phyloP scores from a whole-genome alignment of 2,329 filamentous ascomycete species.

The Calonectria pseudoreteaudii region DNA sequence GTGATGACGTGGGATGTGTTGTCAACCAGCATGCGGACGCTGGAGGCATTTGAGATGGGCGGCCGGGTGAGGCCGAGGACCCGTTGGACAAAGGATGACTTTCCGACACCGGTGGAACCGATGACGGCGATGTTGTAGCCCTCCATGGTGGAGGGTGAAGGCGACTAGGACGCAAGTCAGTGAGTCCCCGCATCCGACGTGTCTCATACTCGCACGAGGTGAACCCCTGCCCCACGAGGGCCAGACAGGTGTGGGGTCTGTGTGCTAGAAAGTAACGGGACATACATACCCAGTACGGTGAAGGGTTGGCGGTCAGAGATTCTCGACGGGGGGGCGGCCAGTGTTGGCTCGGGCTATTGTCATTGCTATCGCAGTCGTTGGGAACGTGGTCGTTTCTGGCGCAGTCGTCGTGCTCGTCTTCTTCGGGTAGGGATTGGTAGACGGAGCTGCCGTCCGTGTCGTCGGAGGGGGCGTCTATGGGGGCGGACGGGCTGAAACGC shows the following conservation, averaged over 20 bases:
- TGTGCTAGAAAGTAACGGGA: conserved; percentile 35
- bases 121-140: conserved; percentile 75
- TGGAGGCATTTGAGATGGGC: conserved; percentile 66
- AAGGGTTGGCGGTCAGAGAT: conserved; percentile 57
- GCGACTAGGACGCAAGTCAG: conserved; percentile 42
- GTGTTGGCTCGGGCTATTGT: conserved; percentile 45
- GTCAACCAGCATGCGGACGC: conserved; percentile 69
- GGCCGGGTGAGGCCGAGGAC: conserved; percentile 67
- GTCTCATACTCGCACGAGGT: conserved; percentile 25
- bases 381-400: conserved; percentile 32
- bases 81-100: conserved; percentile 75
- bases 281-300: conserved; percentile 52
- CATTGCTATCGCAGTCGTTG: conserved; percentile 39
- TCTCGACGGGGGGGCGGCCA: conserved; percentile 62
- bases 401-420: conserved; percentile 53
- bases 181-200: conserved; percentile 39
- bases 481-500: conserved; percentile 53
- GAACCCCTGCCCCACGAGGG: conserved; percentile 39
- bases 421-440: conserved; percentile 44
- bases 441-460: conserved; percentile 40
- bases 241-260: conserved; percentile 34
- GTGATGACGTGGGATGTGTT: conserved; percentile 69
- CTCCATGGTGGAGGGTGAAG: conserved; percentile 60
- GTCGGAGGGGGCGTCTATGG: conserved; percentile 41
- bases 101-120: conserved; percentile 74